Base-by-base conservation (phyloP, 306 rosid genomes). In the Abrus precatorius region DNA sequence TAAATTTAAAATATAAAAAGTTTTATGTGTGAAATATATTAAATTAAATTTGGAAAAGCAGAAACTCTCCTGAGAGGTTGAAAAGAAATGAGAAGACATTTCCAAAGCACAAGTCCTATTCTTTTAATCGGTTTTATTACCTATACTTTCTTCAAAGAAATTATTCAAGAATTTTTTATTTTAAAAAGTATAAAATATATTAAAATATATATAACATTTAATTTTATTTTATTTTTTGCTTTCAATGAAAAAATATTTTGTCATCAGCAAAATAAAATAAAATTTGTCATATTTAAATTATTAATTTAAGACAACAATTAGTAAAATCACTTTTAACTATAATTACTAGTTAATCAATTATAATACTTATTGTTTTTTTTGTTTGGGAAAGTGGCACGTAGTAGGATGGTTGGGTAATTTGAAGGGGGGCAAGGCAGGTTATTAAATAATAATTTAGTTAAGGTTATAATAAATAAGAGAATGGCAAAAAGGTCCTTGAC, bases 41-140 rank as follows among this genome's bases (percentile, higher is more conserved):
- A 64, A 80, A 48, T 48, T 43, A 40, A 72, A 62, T 40, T 6
- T 5, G 55, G 14, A 64, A 87, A 87, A 84, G 84, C 78, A 53
- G 67, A 75, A 84, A 62, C 78, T 62, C 80, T 53, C 80, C 66
- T 54, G 81, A 65, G 82, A 57, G 29, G 45, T 20, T 14, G 47
- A 36, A 52, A 74, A 27, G 56, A 30, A 40, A 70, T 40, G 81
- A 60, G 82, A 33, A 56, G 79, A 79, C 84, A 68, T 57, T 67
- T 79, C 59, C 79, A 72, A 64, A 71, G 75, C 81, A 66, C 52
- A 13, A 79, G 40, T 7, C 3, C 34, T 50, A 36, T 80, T 55
- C 28, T 75, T 41, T 13, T 8, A 36, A 50, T 2, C 13, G 40
- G 40, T 36, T 36, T 36, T 36, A 36, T 36, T 34, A 34, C 4